Evolutionary conservation across 352 stramenopile genomes (phyloP), one percentile per base, ranked within the genome.

Genomic region (Globisporangium mamillatum): DNA sequence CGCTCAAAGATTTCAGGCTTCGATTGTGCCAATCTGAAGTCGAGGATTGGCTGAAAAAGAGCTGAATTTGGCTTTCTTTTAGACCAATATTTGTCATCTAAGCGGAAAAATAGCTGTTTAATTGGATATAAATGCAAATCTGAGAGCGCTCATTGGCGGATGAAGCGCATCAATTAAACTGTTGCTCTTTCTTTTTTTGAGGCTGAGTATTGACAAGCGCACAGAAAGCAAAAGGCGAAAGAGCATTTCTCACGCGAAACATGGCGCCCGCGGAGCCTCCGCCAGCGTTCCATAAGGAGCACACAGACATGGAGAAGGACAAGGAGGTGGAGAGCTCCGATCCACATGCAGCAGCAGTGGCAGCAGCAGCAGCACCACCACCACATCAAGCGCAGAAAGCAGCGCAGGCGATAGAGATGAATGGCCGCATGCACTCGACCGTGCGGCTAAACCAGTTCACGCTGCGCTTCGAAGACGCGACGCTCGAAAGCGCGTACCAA

Each of bases 391-490:
- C 57, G 48, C 41, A 50, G 41, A 50, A 50, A 20, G 32, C 25
- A 44, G 27, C 44, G 9, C 36, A 36, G 24, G 59, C 60, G 6
- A 65, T 65, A 44, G 62, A 67, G 62, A 27, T 25, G 18, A 67
- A 27, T n/a, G 67, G 54, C 22, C 68, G 68, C 34, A 54, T 79
- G 50, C 86, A 94, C 75, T 92, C 87, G 69, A 94, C 87, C 22
- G 87, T 94, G 69, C 82, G 84, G 2, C 73, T 94, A 22, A 91
- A 93, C 73, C 80, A 90, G 67, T 93, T 89, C 73, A 86, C 87
- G 63, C 84, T 94, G 38, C 77, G 87, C 66, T 94, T 93, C 63
- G 80, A 94, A 59, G 84, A 93, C 69, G 60, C 63, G n/a, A 67
- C 71, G 38, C 81, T 94, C 29, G 87, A 94, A 63, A 64, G 65